Base-by-base conservation (phyloP, 2,329 filamentous ascomycete species). In the Exophiala sp. region DNA sequence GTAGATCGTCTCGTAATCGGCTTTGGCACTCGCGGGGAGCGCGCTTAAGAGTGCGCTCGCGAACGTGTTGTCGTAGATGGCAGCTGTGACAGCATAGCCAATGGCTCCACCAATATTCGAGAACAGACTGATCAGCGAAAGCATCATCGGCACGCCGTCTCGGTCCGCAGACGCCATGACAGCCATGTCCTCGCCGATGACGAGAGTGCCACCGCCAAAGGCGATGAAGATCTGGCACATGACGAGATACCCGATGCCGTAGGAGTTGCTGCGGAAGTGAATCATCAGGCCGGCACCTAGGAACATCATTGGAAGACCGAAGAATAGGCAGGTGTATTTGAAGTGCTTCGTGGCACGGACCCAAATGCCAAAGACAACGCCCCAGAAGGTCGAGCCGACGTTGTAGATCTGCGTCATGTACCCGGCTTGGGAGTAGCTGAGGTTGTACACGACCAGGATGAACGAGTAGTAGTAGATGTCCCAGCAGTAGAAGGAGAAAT, bases 371-470 rank as follows among this genome's bases (percentile, higher is more conserved):
- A 68, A 55, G 0, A 80, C 65, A 58, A 79, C 79, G 39, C 82
- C 49, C 2, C 76, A 57, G 53, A 83, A 75, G n/a, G 83, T 79
- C n/a, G 87, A 72, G 64, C 83, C 83, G 43, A 79, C 49, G 34
- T 49, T 54, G 42, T 54, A 54, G 20, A 57, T 54, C 5, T 78
- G 78, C 34, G 78, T 71, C 10, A 77, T 57, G 34, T 80, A 58
- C 10, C 69, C 66, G 59, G 75, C 71, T 41, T 75, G 42, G 1
- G 66, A 69, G 55, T 77, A 64, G 45, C 44, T 67, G 10, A 75
- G 67, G 50, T 71, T 67, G 58, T 75, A 72, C 67, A 84, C 75
- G 7, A 78, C 78, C 65, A 78, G 73, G 9, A 84, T 66, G 61
- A 80, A 82, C 18, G 74, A 75, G 18, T 69, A 73, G 64, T 76